A percentile compares a stretch with the other conserved stretches of the same genome.
Evolutionary conservation across 2,329 filamentous ascomycete genomes (phyloP).

Genomic region (Arthroderma sp.): DNA sequence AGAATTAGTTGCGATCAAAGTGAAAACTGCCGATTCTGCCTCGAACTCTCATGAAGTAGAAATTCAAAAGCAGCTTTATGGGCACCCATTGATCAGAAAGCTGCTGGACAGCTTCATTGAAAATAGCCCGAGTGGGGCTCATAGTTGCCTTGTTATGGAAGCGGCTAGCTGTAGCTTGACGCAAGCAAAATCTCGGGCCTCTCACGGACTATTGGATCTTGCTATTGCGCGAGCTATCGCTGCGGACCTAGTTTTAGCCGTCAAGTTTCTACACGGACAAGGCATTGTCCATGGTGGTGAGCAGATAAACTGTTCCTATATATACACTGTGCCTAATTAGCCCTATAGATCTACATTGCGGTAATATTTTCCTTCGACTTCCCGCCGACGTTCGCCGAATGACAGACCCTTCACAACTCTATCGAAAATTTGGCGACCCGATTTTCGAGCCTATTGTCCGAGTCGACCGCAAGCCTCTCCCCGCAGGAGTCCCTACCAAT

Average conservation of each 20-base stretch:
- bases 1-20: constrained; percentile 9
- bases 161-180: constrained; percentile 9
- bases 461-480: constrained; percentile 9
- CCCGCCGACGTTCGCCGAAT: constrained; percentile 6
- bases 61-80: constrained; percentile 8
- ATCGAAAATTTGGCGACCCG: constrained; percentile 8
- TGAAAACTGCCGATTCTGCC: constrained; percentile 7
- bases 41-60: constrained; percentile 7
- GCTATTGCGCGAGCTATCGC: constrained; percentile 7
- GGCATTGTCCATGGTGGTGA: constrained; percentile 11
- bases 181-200: constrained; percentile 7
- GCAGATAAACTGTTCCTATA: constrained; percentile 6
- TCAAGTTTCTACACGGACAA: constrained; percentile 9
- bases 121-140: constrained; percentile 9
- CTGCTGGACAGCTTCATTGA: constrained; percentile 9
- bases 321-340: constrained; percentile 4
- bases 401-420: constrained; percentile 8
- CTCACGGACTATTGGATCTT: constrained; percentile 9
- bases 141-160: constrained; percentile 11
- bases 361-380: constrained; percentile 11
- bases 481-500: constrained; percentile 9
- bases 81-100: constrained; percentile 8
- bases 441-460: constrained; percentile 8
- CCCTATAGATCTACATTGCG: constrained; percentile 10
- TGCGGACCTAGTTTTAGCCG: constrained; percentile 8